Evolutionary conservation across 345 rosid genomes (phyloP), one percentile per base, ranked within the genome.

Genomic region (Lenwebbia sp.): DNA sequence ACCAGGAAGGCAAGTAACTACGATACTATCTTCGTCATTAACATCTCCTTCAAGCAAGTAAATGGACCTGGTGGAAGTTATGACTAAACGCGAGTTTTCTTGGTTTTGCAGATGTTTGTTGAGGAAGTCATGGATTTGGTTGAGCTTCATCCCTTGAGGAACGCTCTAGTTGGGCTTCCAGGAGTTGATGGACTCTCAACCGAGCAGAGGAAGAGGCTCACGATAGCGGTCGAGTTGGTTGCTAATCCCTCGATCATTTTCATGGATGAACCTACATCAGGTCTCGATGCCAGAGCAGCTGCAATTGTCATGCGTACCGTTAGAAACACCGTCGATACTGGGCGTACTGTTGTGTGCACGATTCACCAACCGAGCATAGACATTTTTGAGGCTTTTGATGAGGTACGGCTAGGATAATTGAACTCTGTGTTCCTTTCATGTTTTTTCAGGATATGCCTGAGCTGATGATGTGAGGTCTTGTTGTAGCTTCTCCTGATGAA

Each of bases 61-160:
- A n/a, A n/a, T n/a, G n/a, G n/a, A n/a, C n/a, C n/a, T n/a, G n/a
- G n/a, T n/a, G n/a, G n/a, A n/a, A n/a, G n/a, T n/a, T 37, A 37
- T 70, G 81, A 70, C 81, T 70, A 21, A 70, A 37, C 47, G 13
- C 5, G 26, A 19, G 33, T 54, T 50, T 37, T 41, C 55, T 85
- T 51, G 54, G 49, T 50, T 21, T 50, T 49, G 82, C 86, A 88
- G 89, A 88, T 86, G 89, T 88, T 88, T 83, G 89, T 88, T 19
- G 87, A 88, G 54, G 86, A 88, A 88, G 89, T 88, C 21, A 88
- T 88, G 87, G 89, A 88, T n/a, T 76, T 88, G 60, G 89, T 88
- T 58, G 89, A 88, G 84, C 87, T 88, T 22, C 83, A 85, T 33
- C 84, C 89, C 22, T 50, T 88, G 54, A 85, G 86, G 81, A 88